phyloP scores from a whole-genome alignment of 2,329 filamentous ascomycete species.

The Tympanopsis confertula region DNA sequence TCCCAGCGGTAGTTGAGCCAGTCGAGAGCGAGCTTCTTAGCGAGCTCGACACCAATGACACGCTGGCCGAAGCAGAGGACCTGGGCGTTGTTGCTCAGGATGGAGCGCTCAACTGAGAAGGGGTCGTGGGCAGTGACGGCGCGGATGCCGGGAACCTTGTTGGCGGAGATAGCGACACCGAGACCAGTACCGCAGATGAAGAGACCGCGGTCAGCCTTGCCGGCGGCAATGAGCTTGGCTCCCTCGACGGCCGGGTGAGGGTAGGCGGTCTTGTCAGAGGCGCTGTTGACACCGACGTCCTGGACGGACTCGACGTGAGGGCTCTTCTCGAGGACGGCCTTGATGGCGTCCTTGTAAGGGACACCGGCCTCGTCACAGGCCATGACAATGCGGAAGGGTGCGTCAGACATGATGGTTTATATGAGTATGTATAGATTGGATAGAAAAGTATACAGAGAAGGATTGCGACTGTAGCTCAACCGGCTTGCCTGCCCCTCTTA shows the following conservation, averaged over 20 bases:
- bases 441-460: no score
- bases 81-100: constrained; percentile 56
- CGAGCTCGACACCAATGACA: constrained; percentile 54
- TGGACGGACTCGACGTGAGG: constrained; percentile 40
- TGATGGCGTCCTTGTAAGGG: constrained; percentile 51
- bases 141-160: constrained; percentile 56
- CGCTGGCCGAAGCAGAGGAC: constrained; percentile 58
- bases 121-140: constrained; percentile 59
- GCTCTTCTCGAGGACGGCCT: constrained; percentile 40
- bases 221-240: constrained; percentile 28
- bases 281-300: constrained; percentile 44
- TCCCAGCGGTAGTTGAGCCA: constrained; percentile 57
- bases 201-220: constrained; percentile 48
- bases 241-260: constrained; percentile 53
- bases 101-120: constrained; percentile 51
- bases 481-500: no score
- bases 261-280: constrained; percentile 51
- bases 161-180: constrained; percentile 57
- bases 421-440: not conserved
- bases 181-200: constrained; percentile 58
- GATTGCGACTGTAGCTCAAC: no score
- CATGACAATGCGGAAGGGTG: constrained; percentile 5
- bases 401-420: not conserved
- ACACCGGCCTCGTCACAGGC: constrained; percentile 25
- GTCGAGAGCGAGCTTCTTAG: constrained; percentile 49